A percentile compares a stretch with the other conserved stretches of the same genome.
phyloP scores from a whole-genome alignment of 2,329 filamentous ascomycete species.

The Drechslerella stenobrocha region DNA sequence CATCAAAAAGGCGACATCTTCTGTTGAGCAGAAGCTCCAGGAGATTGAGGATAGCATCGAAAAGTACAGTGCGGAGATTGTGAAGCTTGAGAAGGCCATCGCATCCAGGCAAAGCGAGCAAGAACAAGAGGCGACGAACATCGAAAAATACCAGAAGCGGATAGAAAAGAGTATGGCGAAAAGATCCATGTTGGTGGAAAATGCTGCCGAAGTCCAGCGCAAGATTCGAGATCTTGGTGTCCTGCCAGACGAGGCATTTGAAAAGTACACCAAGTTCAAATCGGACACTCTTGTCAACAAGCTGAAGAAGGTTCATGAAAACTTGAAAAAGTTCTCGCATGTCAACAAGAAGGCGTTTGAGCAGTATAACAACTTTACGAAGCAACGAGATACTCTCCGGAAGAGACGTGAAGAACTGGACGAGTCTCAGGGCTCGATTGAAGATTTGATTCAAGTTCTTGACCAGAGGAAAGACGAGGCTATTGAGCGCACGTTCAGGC shows the following conservation, averaged over 20 bases:
- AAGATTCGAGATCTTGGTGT: conserved; percentile 93
- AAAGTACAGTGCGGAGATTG: conserved; percentile 55
- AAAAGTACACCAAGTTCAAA: conserved; percentile 82
- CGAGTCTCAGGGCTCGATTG: conserved; percentile 80
- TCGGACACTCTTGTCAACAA: conserved; percentile 72
- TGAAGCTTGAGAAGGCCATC: conserved; percentile 56
- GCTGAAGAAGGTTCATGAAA: conserved; percentile 87
- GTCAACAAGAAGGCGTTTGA: conserved; percentile 99
- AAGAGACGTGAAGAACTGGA: conserved; percentile 85
- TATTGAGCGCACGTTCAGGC: conserved; percentile 97
- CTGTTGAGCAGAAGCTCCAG: conserved; percentile 69
- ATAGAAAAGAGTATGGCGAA: conserved; percentile 92
- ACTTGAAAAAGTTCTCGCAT: conserved; percentile 92
- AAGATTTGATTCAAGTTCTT: conserved; percentile 86
- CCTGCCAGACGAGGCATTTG: conserved; percentile 88
- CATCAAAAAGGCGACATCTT: conserved; percentile 68
- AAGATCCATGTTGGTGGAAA: conserved; percentile 75
- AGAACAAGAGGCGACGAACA: conserved; percentile 70
- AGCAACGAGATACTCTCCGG: conserved; percentile 82
- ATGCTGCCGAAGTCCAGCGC: conserved; percentile 77
- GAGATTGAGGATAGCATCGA: conserved; percentile 77
- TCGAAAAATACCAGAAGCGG: conserved; percentile 82
- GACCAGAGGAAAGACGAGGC: conserved; percentile 97
- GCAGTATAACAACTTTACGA: conserved; percentile 96
- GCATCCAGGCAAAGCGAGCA: conserved; percentile 61